Evolutionary conservation across 1,284 basidiomycete genomes (phyloP).

Genomic region (Apiotrichum sp.): DNA sequence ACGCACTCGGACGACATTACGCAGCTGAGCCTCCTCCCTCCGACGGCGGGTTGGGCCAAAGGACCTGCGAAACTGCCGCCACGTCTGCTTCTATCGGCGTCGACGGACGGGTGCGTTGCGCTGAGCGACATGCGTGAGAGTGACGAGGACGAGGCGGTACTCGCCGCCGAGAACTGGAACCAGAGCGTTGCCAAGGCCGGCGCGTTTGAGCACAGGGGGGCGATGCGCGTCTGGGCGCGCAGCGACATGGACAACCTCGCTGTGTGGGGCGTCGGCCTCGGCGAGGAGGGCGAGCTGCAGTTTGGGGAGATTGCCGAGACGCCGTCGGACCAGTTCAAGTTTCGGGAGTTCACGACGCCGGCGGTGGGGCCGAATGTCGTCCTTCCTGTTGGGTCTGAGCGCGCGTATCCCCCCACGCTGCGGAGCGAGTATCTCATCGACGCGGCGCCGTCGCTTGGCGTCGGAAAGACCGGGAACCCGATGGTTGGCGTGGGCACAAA

Average conservation of each 20-base stretch:
- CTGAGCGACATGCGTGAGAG: constrained; percentile 45
- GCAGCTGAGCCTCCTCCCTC: constrained; percentile 46
- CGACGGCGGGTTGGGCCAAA: constrained; percentile 27
- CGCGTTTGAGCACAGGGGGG: constrained; percentile 24
- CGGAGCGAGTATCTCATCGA: constrained; percentile 42
- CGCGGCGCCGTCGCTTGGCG: constrained; percentile 40
- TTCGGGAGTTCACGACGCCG: constrained; percentile 25
- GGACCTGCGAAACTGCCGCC: constrained; percentile 17
- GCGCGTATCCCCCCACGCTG: constrained; percentile 23
- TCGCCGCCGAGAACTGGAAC: constrained; percentile 45
- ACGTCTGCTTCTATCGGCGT: constrained; percentile 46
- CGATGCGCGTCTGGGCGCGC: constrained; percentile 43
- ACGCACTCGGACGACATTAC: constrained; percentile 53
- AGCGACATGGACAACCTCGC: constrained; percentile 45
- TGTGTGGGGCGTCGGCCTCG: constrained; percentile 29
- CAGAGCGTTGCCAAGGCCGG: constrained; percentile 41
- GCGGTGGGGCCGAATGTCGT: constrained; percentile 19
- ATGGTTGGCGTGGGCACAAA: constrained; percentile 41
- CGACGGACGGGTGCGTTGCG: constrained; percentile 50
- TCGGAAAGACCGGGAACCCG: constrained; percentile 30
- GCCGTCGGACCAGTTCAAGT: constrained; percentile 32
- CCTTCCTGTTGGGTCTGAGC: constrained; percentile 31
- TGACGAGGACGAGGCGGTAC: constrained; percentile 51
- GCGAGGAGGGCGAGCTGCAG: constrained; percentile 34
- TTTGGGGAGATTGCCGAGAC: constrained; percentile 27